Conservation (phyloP, 768 basidiomycete species). For the Suillus tomentosus region DNA sequence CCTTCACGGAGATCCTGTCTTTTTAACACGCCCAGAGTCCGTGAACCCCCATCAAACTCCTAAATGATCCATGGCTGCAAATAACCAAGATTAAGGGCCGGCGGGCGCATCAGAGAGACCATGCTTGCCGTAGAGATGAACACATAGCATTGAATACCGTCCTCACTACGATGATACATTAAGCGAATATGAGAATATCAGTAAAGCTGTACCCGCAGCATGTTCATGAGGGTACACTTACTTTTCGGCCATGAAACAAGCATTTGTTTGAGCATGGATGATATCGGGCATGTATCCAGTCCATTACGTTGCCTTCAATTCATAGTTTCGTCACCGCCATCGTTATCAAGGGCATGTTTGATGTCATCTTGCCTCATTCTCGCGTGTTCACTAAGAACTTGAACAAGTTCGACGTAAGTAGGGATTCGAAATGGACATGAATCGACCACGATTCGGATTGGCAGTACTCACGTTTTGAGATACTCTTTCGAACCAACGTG, state of each 20-base stretch:
- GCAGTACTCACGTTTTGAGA: background rate
- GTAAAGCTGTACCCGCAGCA: conserved; percentile 12
- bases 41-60: conserved; percentile 84
- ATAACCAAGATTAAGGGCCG: conserved; percentile 82
- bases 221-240: conserved; percentile 27
- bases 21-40: conserved; percentile 72
- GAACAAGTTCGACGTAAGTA: background rate
- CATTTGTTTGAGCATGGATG: conserved; percentile 69
- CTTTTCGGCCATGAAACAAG: conserved; percentile 77
- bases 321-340: conserved; percentile 43
- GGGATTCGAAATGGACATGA: background rate
- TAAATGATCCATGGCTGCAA: conserved; percentile 76
- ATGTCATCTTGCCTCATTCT: background rate
- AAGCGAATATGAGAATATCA: conserved; percentile 11
- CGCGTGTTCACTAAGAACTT: background rate
- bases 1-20: conserved; percentile 83
- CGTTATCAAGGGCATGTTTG: conserved; percentile 25
- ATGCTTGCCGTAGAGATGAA: conserved; percentile 69
- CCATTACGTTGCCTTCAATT: conserved; percentile 64
- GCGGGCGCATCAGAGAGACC: conserved; percentile 76
- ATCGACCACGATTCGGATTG: background rate
- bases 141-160: conserved; percentile 83
- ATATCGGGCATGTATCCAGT: conserved; percentile 78
- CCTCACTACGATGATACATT: conserved; percentile 51
- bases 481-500: background rate